Evolutionary conservation across 2,329 filamentous ascomycete species (phyloP).

Genomic region (Tolypocladium sp.): DNA sequence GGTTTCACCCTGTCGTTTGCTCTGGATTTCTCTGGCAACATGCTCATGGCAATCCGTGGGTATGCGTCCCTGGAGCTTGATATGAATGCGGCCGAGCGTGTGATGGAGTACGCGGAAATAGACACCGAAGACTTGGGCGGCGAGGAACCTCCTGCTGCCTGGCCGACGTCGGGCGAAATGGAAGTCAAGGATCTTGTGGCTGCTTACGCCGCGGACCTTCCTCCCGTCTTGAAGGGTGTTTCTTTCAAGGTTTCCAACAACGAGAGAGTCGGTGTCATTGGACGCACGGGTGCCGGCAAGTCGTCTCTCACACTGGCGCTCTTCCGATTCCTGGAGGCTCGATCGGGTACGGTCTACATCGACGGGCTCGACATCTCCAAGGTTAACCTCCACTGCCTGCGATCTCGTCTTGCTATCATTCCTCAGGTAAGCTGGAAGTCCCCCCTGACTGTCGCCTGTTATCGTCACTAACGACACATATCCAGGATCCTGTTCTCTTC

Average conservation of each 20-base stretch:
- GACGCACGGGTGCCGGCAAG: constrained; percentile 71
- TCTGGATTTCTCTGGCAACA: constrained; percentile 54
- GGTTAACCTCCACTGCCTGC: constrained; percentile 59
- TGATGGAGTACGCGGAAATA: constrained; percentile 65
- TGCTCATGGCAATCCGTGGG: constrained; percentile 57
- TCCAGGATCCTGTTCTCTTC: constrained; percentile 69
- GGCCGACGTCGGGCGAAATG: constrained; percentile 66
- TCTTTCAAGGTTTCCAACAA: constrained; percentile 57
- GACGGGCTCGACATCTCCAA: constrained; percentile 69
- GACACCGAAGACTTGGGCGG: constrained; percentile 58
- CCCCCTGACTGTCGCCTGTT: too few relatives aligned
- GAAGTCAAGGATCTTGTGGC: constrained; percentile 67
- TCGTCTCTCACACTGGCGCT: constrained; percentile 66
- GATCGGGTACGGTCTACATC: constrained; percentile 56
- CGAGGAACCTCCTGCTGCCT: constrained; percentile 54
- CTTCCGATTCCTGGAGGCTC: constrained; percentile 67
- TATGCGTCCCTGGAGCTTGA: constrained; percentile 66
- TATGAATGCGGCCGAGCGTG: constrained; percentile 70
- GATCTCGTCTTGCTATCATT: constrained; percentile 70
- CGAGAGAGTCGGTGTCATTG: constrained; percentile 67
- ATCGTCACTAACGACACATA: neutral
- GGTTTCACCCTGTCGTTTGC: constrained; percentile 70
- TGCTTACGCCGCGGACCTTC: constrained; percentile 61
- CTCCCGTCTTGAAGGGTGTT: constrained; percentile 60
- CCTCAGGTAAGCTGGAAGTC: constrained; percentile 38